Base-by-base conservation (phyloP, 2,329 filamentous ascomycete species). In the Arthrinium puccinioides region DNA sequence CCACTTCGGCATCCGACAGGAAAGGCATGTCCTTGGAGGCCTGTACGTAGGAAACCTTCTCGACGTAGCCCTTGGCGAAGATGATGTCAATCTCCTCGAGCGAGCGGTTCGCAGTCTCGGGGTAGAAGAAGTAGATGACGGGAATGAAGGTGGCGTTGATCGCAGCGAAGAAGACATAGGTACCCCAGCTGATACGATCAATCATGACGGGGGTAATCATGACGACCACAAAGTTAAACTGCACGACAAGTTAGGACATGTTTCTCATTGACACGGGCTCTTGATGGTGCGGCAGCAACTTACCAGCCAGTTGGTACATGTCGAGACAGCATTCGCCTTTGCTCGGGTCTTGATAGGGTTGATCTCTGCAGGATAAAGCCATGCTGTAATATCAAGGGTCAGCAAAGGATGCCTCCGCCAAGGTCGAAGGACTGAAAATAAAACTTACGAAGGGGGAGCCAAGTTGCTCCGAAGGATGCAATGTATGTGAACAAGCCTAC, bases 401-500 rank as follows among this genome's bases (percentile, higher is more conserved):
- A 26, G 24, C 24, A 26, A 26, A 9, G n/a, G 9, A 9, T 9
- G 9, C 24, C 9, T n/a, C n/a, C 24, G 24, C 24, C 24, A 9
- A 26, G 24, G 24, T 9, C 9, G 24, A 26, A 26, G n/a, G 9
- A 26, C 9, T n/a, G 9, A 9, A 9, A 9, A 26, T 9, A 26
- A 26, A 26, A n/a, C 24, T n/a, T 26, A n/a, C n/a, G 77, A 16
- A 81, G 64, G 13, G 78, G 76, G 8, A 82, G 56, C 70, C 76
- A 81, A 2, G 75, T 79, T 0, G 78, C 77, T 24, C 79, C 80
- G 47, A 83, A 84, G 43, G 78, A 79, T 6, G 76, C 76, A 50
- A 83, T 84, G 57, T 82, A 84, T 4, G 76, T 69, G 59, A 84
- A 84, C 9, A 84, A 59, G 43, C 79, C 79, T 7, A 82, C 78